phyloP scores from a whole-genome alignment of 805 yeast genomes.

The Suhomyces sp. region DNA sequence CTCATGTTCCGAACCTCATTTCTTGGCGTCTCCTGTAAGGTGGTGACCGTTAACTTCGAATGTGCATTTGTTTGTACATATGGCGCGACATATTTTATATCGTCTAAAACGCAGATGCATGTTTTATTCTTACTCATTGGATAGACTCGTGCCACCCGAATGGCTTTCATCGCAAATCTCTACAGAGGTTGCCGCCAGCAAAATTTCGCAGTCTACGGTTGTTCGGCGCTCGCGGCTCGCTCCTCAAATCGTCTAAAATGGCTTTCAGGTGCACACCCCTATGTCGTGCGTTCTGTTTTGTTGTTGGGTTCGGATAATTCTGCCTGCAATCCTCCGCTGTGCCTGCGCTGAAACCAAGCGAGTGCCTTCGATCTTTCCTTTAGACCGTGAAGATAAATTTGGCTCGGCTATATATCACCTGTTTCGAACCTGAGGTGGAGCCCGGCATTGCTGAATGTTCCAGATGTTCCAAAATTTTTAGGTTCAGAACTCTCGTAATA shows the following conservation, averaged over 20 bases:
- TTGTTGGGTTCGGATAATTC: neutral
- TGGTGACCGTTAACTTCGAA: neutral
- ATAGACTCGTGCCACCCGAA: neutral
- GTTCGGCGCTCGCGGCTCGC: neutral
- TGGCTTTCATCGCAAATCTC: neutral
- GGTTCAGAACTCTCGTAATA: neutral
- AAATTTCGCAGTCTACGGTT: neutral
- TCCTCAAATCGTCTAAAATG: neutral
- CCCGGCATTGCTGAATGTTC: neutral
- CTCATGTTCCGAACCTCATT: neutral
- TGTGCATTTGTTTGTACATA: neutral
- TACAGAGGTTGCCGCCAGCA: neutral
- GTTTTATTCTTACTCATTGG: neutral
- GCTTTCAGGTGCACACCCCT: neutral
- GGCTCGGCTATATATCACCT: neutral
- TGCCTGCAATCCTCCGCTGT: neutral
- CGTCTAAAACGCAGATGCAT: neutral
- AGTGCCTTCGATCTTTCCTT: neutral
- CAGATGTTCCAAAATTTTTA: neutral
- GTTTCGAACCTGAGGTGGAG: neutral
- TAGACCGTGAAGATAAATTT: neutral
- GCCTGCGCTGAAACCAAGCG: neutral
- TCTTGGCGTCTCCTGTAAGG: neutral
- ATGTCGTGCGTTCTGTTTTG: neutral
- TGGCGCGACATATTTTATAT: neutral